These are phyloP conservation scores for Neofusicoccum kwambonambiense DNA, from an alignment of 2,329 filamentous ascomycete species.

Conservation along the genomic window DNA sequence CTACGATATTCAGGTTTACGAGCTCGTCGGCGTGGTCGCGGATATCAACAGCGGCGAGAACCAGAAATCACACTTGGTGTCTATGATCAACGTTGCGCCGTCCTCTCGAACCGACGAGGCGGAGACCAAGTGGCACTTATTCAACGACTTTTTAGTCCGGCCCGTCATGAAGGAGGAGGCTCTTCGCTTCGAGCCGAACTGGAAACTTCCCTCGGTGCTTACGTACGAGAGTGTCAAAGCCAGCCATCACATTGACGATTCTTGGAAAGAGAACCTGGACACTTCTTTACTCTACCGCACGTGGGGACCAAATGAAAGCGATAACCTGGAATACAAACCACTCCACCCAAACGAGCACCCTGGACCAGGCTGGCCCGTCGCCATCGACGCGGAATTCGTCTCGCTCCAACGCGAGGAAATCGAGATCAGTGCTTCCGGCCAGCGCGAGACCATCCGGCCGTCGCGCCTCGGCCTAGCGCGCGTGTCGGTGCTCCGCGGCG, in stretches of 20 bases:
- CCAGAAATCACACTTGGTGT: slow-evolving; percentile 86
- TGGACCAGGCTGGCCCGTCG: slow-evolving; percentile 71
- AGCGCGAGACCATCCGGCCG: slow-evolving; percentile 86
- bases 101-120: slow-evolving; percentile 57
- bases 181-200: slow-evolving; percentile 80
- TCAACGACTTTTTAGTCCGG: slow-evolving; percentile 94
- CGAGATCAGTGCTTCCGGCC: slow-evolving; percentile 91
- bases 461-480: slow-evolving; percentile 89
- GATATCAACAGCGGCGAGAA: slow-evolving; percentile 85
- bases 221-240: slow-evolving; percentile 80
- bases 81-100: slow-evolving; percentile 79
- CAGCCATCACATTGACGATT: slow-evolving; percentile 78
- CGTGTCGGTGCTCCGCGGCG: slow-evolving; percentile 82
- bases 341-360: slow-evolving; percentile 66
- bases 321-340: slow-evolving; percentile 58
- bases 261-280: slow-evolving; percentile 83
- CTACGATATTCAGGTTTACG: slow-evolving; percentile 83
- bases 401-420: slow-evolving; percentile 90
- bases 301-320: slow-evolving; percentile 47
- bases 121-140: slow-evolving; percentile 84
- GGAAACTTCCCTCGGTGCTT: slow-evolving; percentile 89
- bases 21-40: slow-evolving; percentile 82
- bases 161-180: slow-evolving; percentile 79
- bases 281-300: slow-evolving; percentile 81
- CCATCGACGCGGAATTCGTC: slow-evolving; percentile 95